phyloP scores from a whole-genome alignment of 192 early-diverging fungal genomes.

The Phlyctochytrium planicorne region DNA sequence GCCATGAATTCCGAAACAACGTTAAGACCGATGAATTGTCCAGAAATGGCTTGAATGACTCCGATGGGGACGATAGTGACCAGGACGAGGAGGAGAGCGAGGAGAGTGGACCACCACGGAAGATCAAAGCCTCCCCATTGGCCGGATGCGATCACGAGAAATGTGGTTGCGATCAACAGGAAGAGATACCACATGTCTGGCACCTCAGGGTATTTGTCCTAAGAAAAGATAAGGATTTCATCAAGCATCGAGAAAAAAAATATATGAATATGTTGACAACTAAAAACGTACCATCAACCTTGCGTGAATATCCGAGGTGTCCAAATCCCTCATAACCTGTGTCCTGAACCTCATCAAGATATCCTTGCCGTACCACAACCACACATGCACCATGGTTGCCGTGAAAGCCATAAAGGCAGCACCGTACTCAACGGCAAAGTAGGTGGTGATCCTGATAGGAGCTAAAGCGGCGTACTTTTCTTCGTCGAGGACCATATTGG shows the following conservation, averaged over 20 bases:
- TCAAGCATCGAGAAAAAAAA: no score
- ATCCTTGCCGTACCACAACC: slow-evolving; percentile 54
- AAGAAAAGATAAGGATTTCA: no score
- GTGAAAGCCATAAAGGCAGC: slow-evolving; percentile 48
- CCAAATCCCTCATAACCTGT: slow-evolving; percentile 11
- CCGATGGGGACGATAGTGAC: slow-evolving; percentile 20
- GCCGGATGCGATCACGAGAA: slow-evolving; percentile 12
- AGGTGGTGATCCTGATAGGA: slow-evolving; percentile 16
- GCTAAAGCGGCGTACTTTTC: slow-evolving; percentile 4
- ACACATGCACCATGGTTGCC: slow-evolving; percentile 56
- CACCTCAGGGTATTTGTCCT: slow-evolving; percentile 64
- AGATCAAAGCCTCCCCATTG: slow-evolving; percentile 18
- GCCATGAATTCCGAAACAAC: slow-evolving; percentile 84
- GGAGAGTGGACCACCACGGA: slow-evolving; percentile 19
- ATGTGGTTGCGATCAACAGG: slow-evolving; percentile 34
- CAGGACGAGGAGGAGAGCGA: slow-evolving; percentile 8
- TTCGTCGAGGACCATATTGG: slow-evolving; percentile 13
- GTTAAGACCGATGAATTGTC: slow-evolving; percentile 75
- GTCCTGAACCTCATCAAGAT: slow-evolving; percentile 9
- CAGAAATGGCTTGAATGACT: slow-evolving; percentile 77
- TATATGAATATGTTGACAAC: no score
- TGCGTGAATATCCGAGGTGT: slow-evolving; percentile 59
- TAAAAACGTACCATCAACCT: slow-evolving; percentile 70
- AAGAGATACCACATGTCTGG: slow-evolving; percentile 60
- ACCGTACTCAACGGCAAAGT: slow-evolving; percentile 28